Base-by-base conservation (phyloP, 768 basidiomycete species). In the Royoungia palumana region DNA sequence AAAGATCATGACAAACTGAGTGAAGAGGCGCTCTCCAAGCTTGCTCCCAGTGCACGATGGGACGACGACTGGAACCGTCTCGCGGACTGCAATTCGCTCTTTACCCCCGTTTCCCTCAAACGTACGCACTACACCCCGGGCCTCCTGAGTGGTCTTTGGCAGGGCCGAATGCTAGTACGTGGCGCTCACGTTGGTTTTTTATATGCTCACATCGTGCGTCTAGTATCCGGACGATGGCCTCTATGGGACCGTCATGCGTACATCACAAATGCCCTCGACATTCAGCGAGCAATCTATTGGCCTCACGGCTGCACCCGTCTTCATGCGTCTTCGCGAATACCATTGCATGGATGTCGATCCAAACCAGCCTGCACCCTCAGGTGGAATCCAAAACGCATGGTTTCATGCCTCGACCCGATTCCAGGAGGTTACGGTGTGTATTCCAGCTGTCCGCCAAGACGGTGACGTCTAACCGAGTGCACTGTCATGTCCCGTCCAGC, bases 91-190 rank as follows among this genome's bases (percentile, higher is more conserved):
- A 68, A 58, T 28, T 67, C 77, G 44, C 56, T 75, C 14, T 70
- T 65, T 44, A 51, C 49, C 2, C 41, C 51, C 22, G 36, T 60
- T 8, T 64, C 66, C 0, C 57, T 67, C 25, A 62, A 68, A 44
- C 67, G 66, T 14, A 53, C 49, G 9, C 66, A 70, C 19, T 83
- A 80, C 61, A 71, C 71, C 3, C 74, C 73, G 0, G 85, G 85
- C 6, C 59, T 70, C 3, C 67, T 85, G 56, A 64, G 62, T 19
- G 85, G 85, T 3, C 67, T 77, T 6, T 87, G 80, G 82, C 75
- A 82, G 50, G 86, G 87, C 4, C 71, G 79, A 17, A 73, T 84
- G 64, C 66, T 81, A 46, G 84, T 86, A 45, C 50, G 82, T 76
- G n/a, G 0, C 20, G 13, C 51, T 11, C 6, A 19, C 34, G 44